Evolutionary conservation across 331 rosid species (phyloP), one percentile per base, ranked within the genome.

Genomic region (Cydonia oblonga): DNA sequence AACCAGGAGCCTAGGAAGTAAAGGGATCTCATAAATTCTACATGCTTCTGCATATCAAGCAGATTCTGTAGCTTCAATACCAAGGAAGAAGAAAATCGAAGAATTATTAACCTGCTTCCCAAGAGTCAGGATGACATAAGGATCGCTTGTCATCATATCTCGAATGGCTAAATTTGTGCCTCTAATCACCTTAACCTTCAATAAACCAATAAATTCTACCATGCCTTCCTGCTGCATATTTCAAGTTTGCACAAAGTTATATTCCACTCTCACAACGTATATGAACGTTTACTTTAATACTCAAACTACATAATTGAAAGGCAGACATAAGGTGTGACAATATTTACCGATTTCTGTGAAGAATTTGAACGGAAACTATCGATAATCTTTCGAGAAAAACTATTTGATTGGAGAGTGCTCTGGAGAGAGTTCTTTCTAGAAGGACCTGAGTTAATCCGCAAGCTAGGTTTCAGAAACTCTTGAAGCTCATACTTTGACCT

Each of bases 91-190:
- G 66, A 63, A 51, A 74, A 54, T 72, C 13, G 69, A 35, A 51
- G 46, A 72, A 53, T 61, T 60, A 72, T 81, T 76, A 76, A 91
- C 99, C 97, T 95, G 97, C 23, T 83, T 77, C 52, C 99, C 99
- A 75, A 91, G 92, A 80, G 62, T 89, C 80, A 95, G 82, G 81
- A 90, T 49, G 68, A 95, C 92, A 80, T 91, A 95, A 40, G 99
- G 99, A 83, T 95, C 99, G 71, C 99, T 95, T 67, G 99, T 40
- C 90, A 80, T 88, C 87, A 95, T 82, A 80, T 95, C 99, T 76
- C 97, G 84, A 74, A 95, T 69, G 26, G 97, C 97, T 84, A 95
- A 88, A 87, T 89, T 68, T 68, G 89, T 87, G 81, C 99, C 99
- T 82, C 79, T 87, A 51, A 88, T 68, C 80, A 95, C 97, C 79